A percentile compares a stretch with the other conserved stretches of the same genome.
phyloP scores from a whole-genome alignment of 2,329 filamentous ascomycete species.

The Ophiosphaerella narmari region DNA sequence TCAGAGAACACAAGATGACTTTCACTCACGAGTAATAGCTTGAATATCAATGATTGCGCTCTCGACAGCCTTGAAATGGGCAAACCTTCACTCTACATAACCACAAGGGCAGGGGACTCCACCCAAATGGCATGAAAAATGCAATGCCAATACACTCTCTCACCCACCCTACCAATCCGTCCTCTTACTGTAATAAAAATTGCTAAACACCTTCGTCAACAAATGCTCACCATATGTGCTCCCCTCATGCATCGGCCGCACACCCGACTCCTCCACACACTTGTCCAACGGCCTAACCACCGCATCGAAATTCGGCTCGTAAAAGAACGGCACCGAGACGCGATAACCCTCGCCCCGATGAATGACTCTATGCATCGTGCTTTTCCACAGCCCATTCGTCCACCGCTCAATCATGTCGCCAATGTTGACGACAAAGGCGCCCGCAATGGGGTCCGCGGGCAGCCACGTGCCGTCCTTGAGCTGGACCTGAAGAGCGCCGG shows the following conservation, averaged over 20 bases:
- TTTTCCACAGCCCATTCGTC: conserved; percentile 51
- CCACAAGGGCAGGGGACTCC: too few relatives aligned
- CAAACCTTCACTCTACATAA: too few relatives aligned
- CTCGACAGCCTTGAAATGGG: too few relatives aligned
- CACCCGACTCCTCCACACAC: conserved; percentile 44
- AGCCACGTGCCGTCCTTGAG: conserved; percentile 52
- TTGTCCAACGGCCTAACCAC: conserved; percentile 44
- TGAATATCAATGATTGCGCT: too few relatives aligned
- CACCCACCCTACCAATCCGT: conserved; percentile 25
- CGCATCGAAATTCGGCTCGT: conserved; percentile 52
- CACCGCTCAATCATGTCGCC: conserved; percentile 56
- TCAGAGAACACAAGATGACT: too few relatives aligned
- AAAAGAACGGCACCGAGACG: conserved; percentile 56
- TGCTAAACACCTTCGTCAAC: conserved; percentile 48
- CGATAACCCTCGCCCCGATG: conserved; percentile 47
- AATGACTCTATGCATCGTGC: conserved; percentile 53
- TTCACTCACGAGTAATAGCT: too few relatives aligned
- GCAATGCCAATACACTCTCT: too few relatives aligned
- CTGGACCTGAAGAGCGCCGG: conserved; percentile 50
- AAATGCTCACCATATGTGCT: conserved; percentile 52
- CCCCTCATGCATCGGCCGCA: conserved; percentile 33
- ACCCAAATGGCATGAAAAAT: too few relatives aligned
- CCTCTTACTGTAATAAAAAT: conserved; percentile 45
- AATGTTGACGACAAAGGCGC: conserved; percentile 55
- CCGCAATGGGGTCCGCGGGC: conserved; percentile 50